A percentile compares a stretch with the other conserved stretches of the same genome.
Evolutionary conservation across 164 flowering plant species (phyloP).

Genomic region (Vitis cinerea): DNA sequence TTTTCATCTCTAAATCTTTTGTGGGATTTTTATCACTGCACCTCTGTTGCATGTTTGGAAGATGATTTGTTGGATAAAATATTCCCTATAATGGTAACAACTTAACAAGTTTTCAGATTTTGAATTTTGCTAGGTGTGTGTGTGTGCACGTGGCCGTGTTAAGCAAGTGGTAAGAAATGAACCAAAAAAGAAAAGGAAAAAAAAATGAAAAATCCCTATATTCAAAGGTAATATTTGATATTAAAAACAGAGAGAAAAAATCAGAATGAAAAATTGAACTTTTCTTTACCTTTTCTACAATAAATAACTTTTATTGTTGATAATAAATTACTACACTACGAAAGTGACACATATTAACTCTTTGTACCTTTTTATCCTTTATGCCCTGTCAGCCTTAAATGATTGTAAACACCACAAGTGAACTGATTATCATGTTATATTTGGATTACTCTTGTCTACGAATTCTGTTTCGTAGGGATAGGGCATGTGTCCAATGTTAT

Average conservation of each 20-base stretch:
- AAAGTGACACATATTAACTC: too few species aligned
- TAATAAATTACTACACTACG: background rate
- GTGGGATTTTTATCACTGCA: too few species aligned
- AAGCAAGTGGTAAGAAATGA: too few species aligned
- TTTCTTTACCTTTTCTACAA: background rate
- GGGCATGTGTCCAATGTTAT: conserved; percentile 52
- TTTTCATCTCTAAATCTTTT: too few species aligned
- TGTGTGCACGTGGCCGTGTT: background rate
- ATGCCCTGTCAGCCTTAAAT: background rate
- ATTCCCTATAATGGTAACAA: too few species aligned
- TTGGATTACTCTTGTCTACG: background rate
- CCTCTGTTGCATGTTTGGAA: too few species aligned
- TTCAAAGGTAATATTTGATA: background rate
- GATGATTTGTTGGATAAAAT: too few species aligned
- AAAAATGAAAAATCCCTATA: background rate
- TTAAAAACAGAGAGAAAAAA: background rate
- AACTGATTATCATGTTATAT: background rate
- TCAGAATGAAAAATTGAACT: background rate
- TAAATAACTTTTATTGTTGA: background rate
- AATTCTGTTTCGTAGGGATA: conserved; percentile 26
- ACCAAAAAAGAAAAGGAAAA: background rate
- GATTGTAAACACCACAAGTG: background rate
- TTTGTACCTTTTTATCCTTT: background rate
- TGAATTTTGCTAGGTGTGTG: background rate
- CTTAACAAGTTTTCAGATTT: too few species aligned